A percentile compares a stretch with the other conserved stretches of the same genome.
phyloP scores from a whole-genome alignment of 495 filamentous ascomycete species.

The Penicillium alfredii region DNA sequence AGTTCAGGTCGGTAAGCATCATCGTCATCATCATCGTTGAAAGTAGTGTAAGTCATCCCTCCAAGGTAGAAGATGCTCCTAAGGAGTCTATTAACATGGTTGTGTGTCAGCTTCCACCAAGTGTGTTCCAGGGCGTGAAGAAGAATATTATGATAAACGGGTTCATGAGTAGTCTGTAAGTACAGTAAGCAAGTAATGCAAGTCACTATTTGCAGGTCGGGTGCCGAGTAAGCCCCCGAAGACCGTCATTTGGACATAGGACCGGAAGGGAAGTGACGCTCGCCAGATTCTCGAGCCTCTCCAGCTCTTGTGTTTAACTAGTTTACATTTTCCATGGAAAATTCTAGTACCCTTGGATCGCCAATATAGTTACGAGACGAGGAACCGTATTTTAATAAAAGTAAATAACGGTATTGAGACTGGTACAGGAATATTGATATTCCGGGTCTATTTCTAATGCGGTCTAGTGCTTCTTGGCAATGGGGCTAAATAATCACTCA shows the following conservation, averaged over 20 bases:
- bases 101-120: slow-evolving; percentile 11
- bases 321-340: too few species aligned
- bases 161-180: slow-evolving; percentile 15
- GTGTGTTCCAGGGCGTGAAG: slow-evolving; percentile 5
- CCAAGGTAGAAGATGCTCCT: slow-evolving; percentile 11
- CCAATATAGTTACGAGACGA: not conserved
- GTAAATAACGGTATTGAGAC: not conserved
- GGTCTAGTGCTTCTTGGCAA: not conserved
- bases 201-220: slow-evolving; percentile 13
- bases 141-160: slow-evolving; percentile 16
- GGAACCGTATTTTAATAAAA: not conserved
- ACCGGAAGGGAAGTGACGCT: not conserved
- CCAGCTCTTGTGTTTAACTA: too few species aligned
- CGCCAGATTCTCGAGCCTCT: slow-evolving; percentile 8
- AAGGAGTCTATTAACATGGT: slow-evolving; percentile 13
- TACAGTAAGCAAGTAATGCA: slow-evolving; percentile 9
- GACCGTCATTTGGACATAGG: not conserved
- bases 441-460: not conserved
- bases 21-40: slow-evolving; percentile 12
- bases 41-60: slow-evolving; percentile 11
- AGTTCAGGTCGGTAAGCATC: slow-evolving; percentile 6
- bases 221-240: slow-evolving; percentile 10
- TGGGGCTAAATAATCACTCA: not conserved
- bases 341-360: too few species aligned
- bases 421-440: not conserved